Base-by-base conservation (phyloP, 2,329 filamentous ascomycete genomes). In the Diaporthe eres region DNA sequence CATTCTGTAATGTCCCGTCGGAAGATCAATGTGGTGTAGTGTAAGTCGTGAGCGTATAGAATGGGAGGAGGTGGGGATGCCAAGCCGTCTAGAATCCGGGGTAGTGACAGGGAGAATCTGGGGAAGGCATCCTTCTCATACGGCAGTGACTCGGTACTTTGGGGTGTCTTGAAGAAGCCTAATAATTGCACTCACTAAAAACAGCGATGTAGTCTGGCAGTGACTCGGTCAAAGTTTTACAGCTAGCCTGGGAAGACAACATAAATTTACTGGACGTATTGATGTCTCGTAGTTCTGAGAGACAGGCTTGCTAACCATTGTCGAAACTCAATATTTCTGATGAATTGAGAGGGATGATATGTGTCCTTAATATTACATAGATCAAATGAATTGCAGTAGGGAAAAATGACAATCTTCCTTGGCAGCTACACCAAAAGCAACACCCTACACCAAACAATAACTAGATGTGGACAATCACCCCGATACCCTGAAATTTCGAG, bases 11-110 rank as follows among this genome's bases (percentile, higher is more conserved):
- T 39, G 5, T 42, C 49, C 65, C 47, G 65, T 70, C 65, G 49
- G 65, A 22, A 55, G 47, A 42, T 39, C 15, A 70, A 51, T 12
- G 3, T 53, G 47, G 15, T 55, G 65, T 55, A 34, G 22, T 68
- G 63, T 68, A 10, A 55, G 65, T n/a, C 15, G n/a, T 70, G 34
- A 28, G 34, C 65, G 47, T 25, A 51, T 67, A n/a, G 31, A n/a
- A 51, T 4, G 49, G 42, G n/a, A 28, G 34, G 15, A 28, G n/a
- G 65, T 70, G 49, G 65, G 8, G 65, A 55, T 47, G 49, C 65
- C 65, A 70, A 68, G 65, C 34, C 28, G 44, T 39, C 12, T 51
- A 68, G 47, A 68, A 68, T 51, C 65, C n/a, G 65, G 65, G 65
- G 65, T 68, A 68, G 10, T 39, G 65, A 53, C 28, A 53, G 31